Evolutionary conservation across 768 basidiomycete species (phyloP).

Genomic region (Daedaleopsis nitida): DNA sequence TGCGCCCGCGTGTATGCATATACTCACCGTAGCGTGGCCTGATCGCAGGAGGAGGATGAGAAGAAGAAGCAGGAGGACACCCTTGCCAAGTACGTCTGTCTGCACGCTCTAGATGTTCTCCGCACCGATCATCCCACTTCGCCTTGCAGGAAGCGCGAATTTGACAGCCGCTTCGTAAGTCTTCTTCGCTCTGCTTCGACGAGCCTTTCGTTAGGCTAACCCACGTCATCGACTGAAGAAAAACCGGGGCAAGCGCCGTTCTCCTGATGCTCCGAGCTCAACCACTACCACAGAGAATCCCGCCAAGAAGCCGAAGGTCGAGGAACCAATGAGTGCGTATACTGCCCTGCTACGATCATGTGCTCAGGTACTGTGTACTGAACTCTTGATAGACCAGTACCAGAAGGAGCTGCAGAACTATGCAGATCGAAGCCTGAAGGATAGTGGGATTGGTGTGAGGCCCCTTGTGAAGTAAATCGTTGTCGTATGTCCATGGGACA

Average conservation of each 20-base stretch:
- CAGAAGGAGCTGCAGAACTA: conserved; percentile 44
- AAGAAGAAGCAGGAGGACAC: conserved; percentile 55
- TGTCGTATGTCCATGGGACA: not conserved
- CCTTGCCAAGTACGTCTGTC: conserved; percentile 45
- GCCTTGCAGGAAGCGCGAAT: conserved; percentile 53
- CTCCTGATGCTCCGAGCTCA: conserved; percentile 41
- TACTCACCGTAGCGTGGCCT: not conserved
- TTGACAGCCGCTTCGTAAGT: conserved; percentile 65
- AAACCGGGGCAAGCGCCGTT: conserved; percentile 59
- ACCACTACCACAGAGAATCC: conserved; percentile 37
- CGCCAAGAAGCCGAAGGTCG: conserved; percentile 43
- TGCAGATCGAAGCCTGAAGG: conserved; percentile 42
- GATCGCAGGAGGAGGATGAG: conserved; percentile 54
- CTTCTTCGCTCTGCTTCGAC: not conserved
- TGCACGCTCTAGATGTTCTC: not conserved
- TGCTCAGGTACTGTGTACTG: not conserved
- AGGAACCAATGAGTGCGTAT: conserved; percentile 37
- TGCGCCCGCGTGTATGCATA: not conserved
- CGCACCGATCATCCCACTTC: not conserved
- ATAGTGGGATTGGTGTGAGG: conserved; percentile 44
- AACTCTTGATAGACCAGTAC: conserved; percentile 37
- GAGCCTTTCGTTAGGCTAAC: not conserved
- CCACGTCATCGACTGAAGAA: conserved; percentile 39
- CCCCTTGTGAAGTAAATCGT: conserved; percentile 43
- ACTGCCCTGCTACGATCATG: not conserved